Percentiles rank a stretch among this genome's conserved stretches.
Conservation (phyloP, 164 flowering plant genomes). For the Houttuynia cordata region DNA sequence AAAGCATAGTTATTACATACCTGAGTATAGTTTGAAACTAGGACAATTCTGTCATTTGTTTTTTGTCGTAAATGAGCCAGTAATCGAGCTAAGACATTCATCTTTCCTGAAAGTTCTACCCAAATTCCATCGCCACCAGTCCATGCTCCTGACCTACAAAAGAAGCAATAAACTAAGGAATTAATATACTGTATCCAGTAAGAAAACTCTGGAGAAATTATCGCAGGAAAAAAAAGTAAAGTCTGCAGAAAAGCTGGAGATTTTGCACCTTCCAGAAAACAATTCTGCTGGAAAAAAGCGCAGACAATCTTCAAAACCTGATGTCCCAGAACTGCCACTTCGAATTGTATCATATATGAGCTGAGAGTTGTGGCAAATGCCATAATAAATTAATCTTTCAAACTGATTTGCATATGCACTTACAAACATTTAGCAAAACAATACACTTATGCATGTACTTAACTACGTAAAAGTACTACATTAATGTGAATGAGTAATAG, state of each 20-base stretch:
- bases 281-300: slow-evolving; percentile 84
- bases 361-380: slow-evolving; percentile 27
- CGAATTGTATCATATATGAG: slow-evolving; percentile 86
- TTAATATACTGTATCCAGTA: too few relatives aligned
- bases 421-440: too few relatives aligned
- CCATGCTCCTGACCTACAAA: slow-evolving; percentile 89
- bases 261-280: slow-evolving; percentile 75
- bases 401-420: too few relatives aligned
- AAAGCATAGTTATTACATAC: slow-evolving; percentile 18
- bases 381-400: background rate
- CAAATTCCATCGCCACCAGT: slow-evolving; percentile 91
- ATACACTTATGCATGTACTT: too few relatives aligned
- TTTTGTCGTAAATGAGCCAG: slow-evolving; percentile 70
- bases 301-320: slow-evolving; percentile 81
- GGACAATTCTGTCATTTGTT: slow-evolving; percentile 92
- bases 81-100: slow-evolving; percentile 92
- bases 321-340: slow-evolving; percentile 70
- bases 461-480: too few relatives aligned
- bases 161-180: slow-evolving; percentile 3
- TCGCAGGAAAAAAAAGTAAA: too few relatives aligned
- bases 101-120: slow-evolving; percentile 97
- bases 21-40: slow-evolving; percentile 98
- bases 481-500: background rate
- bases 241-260: background rate
- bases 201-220: too few relatives aligned